A percentile compares a stretch with the other conserved stretches of the same genome.
Conservation (phyloP, 202 grass and related monocot species). For the Setaria viridis region DNA sequence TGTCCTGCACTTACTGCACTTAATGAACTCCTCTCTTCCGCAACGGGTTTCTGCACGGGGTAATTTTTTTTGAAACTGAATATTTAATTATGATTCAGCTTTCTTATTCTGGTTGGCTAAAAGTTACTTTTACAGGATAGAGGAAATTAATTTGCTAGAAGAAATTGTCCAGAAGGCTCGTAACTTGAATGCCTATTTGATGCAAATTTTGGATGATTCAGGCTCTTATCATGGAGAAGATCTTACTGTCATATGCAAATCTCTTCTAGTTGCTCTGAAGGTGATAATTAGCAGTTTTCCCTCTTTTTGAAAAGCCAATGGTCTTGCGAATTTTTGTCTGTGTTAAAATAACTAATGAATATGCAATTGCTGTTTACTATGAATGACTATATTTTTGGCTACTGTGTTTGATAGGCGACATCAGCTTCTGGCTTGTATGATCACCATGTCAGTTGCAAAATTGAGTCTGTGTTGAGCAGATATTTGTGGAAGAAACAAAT, state of each 20-base stretch:
- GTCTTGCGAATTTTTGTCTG: not conserved
- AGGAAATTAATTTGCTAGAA: slow-evolving; percentile 82
- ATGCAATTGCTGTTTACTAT: slow-evolving; percentile 19
- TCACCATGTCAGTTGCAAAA: slow-evolving; percentile 53
- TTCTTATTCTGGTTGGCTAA: slow-evolving; percentile 29
- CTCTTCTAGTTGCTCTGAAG: slow-evolving; percentile 83
- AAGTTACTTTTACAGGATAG: slow-evolving; percentile 57
- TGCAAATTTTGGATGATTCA: slow-evolving; percentile 68
- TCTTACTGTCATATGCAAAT: slow-evolving; percentile 62
- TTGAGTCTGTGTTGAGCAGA: slow-evolving; percentile 66
- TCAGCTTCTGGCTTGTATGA: slow-evolving; percentile 72
- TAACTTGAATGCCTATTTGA: slow-evolving; percentile 65
- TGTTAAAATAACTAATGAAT: slow-evolving; percentile 23
- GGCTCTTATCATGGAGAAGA: slow-evolving; percentile 70
- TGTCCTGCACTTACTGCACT: slow-evolving; percentile 65
- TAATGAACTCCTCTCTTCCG: slow-evolving; percentile 52
- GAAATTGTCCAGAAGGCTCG: slow-evolving; percentile 66
- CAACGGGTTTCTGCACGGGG: slow-evolving; percentile 67
- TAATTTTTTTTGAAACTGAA: slow-evolving; percentile 44
- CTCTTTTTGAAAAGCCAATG: slow-evolving; percentile 19
- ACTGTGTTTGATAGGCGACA: slow-evolving; percentile 63
- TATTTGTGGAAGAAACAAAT: slow-evolving; percentile 83
- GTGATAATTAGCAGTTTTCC: slow-evolving; percentile 43
- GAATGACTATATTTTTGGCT: not conserved
- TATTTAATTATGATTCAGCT: slow-evolving; percentile 15